Percentiles rank a stretch among this genome's conserved stretches.
Conservation (phyloP, 2,329 filamentous ascomycete species). For the Amylocarpus encephaloides region DNA sequence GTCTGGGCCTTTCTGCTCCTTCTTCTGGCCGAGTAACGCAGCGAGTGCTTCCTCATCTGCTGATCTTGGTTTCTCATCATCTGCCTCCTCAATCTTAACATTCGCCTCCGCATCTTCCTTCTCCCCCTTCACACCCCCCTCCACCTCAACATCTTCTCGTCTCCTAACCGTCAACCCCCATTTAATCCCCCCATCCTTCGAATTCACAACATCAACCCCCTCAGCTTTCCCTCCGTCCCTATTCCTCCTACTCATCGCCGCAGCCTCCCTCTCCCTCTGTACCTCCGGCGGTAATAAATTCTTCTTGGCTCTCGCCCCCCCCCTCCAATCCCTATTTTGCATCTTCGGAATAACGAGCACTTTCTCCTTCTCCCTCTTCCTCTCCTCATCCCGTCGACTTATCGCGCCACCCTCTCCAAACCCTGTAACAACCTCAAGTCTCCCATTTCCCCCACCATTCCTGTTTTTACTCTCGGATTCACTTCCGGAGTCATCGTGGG, state of each 20-base stretch:
- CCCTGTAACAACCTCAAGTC: slow-evolving; percentile 44
- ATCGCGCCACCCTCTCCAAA: slow-evolving; percentile 43
- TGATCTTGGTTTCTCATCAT: slow-evolving; percentile 30
- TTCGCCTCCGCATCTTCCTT: slow-evolving; percentile 8
- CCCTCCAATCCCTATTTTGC: slow-evolving; percentile 57
- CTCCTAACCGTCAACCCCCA: slow-evolving; percentile 46
- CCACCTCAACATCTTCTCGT: slow-evolving; percentile 18
- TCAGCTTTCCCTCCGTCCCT: slow-evolving; percentile 30
- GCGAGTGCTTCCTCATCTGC: slow-evolving; percentile 62
- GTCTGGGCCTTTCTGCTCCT: slow-evolving; percentile 39
- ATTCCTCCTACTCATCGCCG: slow-evolving; percentile 20
- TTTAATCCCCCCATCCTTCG: slow-evolving; percentile 25
- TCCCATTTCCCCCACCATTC: slow-evolving; percentile 20
- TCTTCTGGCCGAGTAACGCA: slow-evolving; percentile 54
- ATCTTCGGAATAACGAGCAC: slow-evolving; percentile 50
- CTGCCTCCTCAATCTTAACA: slow-evolving; percentile 17
- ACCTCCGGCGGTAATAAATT: slow-evolving; percentile 52
- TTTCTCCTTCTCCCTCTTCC: slow-evolving; percentile 25
- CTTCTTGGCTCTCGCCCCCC: slow-evolving; percentile 40
- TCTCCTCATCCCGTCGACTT: slow-evolving; percentile 29
- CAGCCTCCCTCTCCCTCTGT: slow-evolving; percentile 40
- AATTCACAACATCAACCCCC: slow-evolving; percentile 45
- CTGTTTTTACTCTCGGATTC: slow-evolving; percentile 47
- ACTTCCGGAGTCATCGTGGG: slow-evolving; percentile 53
- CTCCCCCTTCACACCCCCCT: slow-evolving; percentile 17